phyloP scores from a whole-genome alignment of 2,329 filamentous ascomycete species.

The Fusarium sp. region DNA sequence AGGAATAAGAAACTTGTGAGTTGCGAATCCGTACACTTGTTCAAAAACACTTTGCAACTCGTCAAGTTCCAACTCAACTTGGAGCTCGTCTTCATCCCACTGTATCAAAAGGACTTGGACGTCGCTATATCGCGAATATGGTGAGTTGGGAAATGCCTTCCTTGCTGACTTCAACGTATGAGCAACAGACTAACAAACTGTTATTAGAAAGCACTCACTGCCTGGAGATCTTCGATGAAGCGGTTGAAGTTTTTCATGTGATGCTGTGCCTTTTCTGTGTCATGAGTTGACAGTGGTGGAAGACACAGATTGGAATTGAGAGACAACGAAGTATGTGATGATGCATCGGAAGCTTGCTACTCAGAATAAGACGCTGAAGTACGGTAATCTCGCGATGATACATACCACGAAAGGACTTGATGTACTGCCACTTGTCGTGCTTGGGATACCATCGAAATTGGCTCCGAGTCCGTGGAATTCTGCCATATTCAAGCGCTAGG shows the following conservation, averaged over 20 bases:
- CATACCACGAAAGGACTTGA: constrained; percentile 44
- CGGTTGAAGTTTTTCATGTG: constrained; percentile 40
- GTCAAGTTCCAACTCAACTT: constrained; percentile 42
- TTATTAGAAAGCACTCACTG: constrained; percentile 11
- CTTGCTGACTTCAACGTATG: constrained; percentile 36
- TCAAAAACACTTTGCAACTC: constrained; percentile 38
- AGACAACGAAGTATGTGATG: constrained; percentile 43
- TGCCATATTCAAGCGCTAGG: constrained; percentile 23
- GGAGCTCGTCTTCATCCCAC: constrained; percentile 45
- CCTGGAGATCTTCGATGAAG: constrained; percentile 41
- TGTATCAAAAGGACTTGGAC: constrained; percentile 43
- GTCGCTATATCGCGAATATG: constrained; percentile 44
- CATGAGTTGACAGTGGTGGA: constrained; percentile 40
- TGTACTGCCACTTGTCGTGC: constrained; percentile 39
- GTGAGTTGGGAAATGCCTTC: constrained; percentile 43
- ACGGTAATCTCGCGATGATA: background rate
- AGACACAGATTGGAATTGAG: constrained; percentile 38
- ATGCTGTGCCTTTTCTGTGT: constrained; percentile 44
- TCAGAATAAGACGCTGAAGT: constrained; percentile 20
- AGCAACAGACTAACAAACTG: background rate
- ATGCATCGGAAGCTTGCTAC: constrained; percentile 43
- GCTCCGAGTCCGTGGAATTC: constrained; percentile 40
- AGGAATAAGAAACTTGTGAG: constrained; percentile 41
- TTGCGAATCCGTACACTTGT: constrained; percentile 36
- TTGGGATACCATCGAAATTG: constrained; percentile 43